phyloP scores from a whole-genome alignment of 768 basidiomycete genomes.

The Leucocoprinus birnbaumii region DNA sequence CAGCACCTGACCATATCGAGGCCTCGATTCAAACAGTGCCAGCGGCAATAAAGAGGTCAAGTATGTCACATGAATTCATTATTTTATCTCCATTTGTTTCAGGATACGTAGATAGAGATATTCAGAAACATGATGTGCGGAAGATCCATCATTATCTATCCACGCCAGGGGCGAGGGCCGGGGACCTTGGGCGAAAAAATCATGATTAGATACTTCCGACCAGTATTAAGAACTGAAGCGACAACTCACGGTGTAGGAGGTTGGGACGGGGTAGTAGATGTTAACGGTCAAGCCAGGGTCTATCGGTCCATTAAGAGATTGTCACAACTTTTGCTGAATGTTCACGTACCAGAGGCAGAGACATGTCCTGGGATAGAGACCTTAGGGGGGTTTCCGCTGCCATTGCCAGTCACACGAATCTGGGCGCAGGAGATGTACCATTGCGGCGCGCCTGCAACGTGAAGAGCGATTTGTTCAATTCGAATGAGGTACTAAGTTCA shows the following conservation, averaged over 20 bases:
- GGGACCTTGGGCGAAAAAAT: slow-evolving; percentile 9
- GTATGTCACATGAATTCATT: no score
- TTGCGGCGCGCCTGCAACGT: slow-evolving; percentile 42
- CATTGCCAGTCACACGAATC: slow-evolving; percentile 40
- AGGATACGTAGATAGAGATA: no score
- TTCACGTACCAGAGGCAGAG: slow-evolving; percentile 26
- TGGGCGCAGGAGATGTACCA: slow-evolving; percentile 49
- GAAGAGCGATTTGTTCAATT: slow-evolving; percentile 45
- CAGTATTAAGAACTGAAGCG: not conserved
- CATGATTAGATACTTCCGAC: not conserved
- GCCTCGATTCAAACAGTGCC: no score
- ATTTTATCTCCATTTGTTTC: no score
- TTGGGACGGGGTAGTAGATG: slow-evolving; percentile 25
- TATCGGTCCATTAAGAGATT: not conserved
- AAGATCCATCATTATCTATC: not conserved
- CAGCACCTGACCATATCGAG: not conserved
- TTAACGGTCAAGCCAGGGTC: slow-evolving; percentile 26
- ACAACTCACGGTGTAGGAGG: slow-evolving; percentile 19
- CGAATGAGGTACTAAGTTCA: slow-evolving; percentile 35
- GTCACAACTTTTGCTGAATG: not conserved
- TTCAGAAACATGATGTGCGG: no score
- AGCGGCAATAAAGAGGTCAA: no score
- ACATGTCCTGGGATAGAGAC: slow-evolving; percentile 49
- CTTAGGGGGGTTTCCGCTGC: slow-evolving; percentile 40
- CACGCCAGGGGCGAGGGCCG: slow-evolving; percentile 17